These are phyloP conservation scores for Quillaja saponaria DNA, from an alignment of 306 rosid genomes.

Conservation along the genomic window DNA sequence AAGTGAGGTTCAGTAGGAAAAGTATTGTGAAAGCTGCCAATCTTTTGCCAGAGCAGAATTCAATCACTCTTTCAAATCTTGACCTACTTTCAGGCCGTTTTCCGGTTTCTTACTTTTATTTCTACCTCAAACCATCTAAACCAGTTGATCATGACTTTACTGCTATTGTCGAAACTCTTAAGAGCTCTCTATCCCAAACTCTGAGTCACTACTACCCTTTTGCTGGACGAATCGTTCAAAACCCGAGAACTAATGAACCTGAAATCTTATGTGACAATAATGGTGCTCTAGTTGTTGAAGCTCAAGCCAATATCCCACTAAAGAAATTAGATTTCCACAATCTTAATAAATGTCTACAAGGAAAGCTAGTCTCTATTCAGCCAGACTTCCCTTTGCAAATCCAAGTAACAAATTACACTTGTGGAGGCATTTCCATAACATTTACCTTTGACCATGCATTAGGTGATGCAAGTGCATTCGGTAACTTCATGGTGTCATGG, in stretches of 20 bases:
- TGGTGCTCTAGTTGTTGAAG: conserved; percentile 68
- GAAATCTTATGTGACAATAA: conserved; percentile 71
- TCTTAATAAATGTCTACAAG: conserved; percentile 54
- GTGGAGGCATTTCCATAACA: conserved; percentile 74
- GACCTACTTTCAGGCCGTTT: conserved; percentile 90
- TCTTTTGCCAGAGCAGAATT: conserved; percentile 37
- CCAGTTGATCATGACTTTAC: conserved; percentile 3
- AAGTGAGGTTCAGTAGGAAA: conserved; percentile 46
- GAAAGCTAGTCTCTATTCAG: conserved; percentile 49
- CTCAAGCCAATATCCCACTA: conserved; percentile 47
- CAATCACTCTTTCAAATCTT: conserved; percentile 69
- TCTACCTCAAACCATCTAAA: conserved; percentile 50
- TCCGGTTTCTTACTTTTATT: conserved; percentile 80
- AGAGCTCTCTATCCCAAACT: conserved; percentile 52
- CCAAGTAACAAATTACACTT: conserved; percentile 64
- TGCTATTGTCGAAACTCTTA: conserved; percentile 46
- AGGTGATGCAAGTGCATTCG: conserved; percentile 80
- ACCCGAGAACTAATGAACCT: conserved; percentile 62
- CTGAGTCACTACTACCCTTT: conserved; percentile 61
- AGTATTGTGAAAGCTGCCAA: conserved; percentile 54
- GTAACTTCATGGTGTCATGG: conserved; percentile 72
- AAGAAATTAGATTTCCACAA: conserved; percentile 53
- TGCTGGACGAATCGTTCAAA: conserved; percentile 62
- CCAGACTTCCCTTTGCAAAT: conserved; percentile 59
- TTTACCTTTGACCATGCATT: conserved; percentile 88